These are phyloP conservation scores for Leccinum rimulosum DNA, from an alignment of 768 basidiomycete species.

Conservation along the genomic window DNA sequence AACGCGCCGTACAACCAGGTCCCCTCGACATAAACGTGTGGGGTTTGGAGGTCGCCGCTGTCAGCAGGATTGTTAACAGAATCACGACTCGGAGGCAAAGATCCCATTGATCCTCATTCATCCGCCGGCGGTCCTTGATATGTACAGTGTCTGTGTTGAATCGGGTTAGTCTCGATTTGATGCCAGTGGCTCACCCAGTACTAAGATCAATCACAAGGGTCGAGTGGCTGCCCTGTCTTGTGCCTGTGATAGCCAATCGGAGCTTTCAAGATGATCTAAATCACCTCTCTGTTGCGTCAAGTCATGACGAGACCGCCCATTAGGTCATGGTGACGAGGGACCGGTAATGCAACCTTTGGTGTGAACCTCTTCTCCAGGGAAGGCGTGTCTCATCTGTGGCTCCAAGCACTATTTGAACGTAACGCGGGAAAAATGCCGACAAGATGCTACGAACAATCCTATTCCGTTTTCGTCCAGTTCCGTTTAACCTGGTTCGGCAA, in stretches of 20 bases:
- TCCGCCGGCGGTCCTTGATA: background rate
- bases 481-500: too few species aligned
- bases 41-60: slow-evolving; percentile 10
- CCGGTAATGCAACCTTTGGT: background rate
- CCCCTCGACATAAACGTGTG: slow-evolving; percentile 20
- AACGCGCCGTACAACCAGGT: slow-evolving; percentile 33
- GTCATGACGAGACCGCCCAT: background rate
- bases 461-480: background rate
- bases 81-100: background rate
- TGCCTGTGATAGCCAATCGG: too few species aligned
- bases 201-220: too few species aligned
- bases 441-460: too few species aligned
- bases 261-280: too few species aligned
- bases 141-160: background rate
- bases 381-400: too few species aligned
- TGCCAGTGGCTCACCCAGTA: too few species aligned
- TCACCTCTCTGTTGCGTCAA: background rate
- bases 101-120: background rate
- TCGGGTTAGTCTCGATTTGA: background rate
- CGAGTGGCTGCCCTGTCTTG: too few species aligned
- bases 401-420: background rate
- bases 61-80: slow-evolving; percentile 5
- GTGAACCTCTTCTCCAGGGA: too few species aligned
- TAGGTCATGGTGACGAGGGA: background rate
- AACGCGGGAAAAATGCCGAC: background rate